Base-by-base conservation (phyloP, 2,329 filamentous ascomycete genomes). In the Mycosphaerella arachidis region DNA sequence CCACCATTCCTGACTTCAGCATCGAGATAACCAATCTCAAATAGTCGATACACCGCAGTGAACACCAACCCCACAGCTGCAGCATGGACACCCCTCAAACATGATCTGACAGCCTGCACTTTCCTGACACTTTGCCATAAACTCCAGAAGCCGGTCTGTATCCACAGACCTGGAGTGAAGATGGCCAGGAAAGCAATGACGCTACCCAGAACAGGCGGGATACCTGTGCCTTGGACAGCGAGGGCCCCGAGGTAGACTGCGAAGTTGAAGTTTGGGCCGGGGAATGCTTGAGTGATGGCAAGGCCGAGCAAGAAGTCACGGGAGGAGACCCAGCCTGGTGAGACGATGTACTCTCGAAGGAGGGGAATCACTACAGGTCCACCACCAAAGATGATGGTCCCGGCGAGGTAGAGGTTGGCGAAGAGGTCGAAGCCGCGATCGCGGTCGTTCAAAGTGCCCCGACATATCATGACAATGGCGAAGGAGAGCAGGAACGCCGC, bases 281-380 rank as follows among this genome's bases (percentile, higher is more conserved):
- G 88, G 59, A 91, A 88, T 0, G 86, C 82, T 71, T 91, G 88
- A 18, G 85, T 86, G 56, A 91, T 80, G 7, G 88, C 89, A 0
- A 91, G 81, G 0, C 88, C 88, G 53, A 91, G 84, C 0, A 91
- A 77, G 69, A 91, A 91, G 69, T 91, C 86, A 4, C 88, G 81
- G 0, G 86, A 78, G 0, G 81, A 83, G 0, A 91, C 87, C 87
- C 87, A 91, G 6, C 85, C 85, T 27, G 87, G 85, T 0, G 81
- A 79, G 0, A 90, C 88, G 37, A 90, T 63, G 54, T 66, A 77
- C 10, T 71, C 67, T 53, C 75, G 74, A 0, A 79, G 70, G 0
- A 78, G 70, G 1, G 76, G 77, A 53, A 79, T 78, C 0, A 79
- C 77, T 27, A 78, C 77, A 2, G 77, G 77, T 0, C 76, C 77